Conservation (phyloP, 371 early-diverging fungal genomes). For the Nematocida ausubeli region DNA sequence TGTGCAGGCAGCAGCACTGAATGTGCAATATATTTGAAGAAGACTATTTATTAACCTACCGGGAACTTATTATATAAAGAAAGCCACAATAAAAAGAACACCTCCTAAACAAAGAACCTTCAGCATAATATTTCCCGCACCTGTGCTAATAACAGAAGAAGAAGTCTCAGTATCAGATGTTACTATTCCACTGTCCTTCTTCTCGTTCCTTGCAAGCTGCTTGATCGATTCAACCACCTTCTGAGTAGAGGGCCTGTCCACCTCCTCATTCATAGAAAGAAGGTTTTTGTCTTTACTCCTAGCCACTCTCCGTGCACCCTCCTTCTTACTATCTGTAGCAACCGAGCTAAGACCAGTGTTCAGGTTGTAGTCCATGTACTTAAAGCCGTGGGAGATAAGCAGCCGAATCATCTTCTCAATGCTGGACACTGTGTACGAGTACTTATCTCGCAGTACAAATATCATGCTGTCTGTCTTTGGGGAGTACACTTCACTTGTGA, state of each 20-base stretch:
- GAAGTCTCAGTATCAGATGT: not conserved
- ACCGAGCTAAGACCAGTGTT: not conserved
- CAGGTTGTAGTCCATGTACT: not conserved
- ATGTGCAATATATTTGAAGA: not conserved
- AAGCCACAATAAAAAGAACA: slow-evolving; percentile 6
- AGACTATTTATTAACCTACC: not conserved
- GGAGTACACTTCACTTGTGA: not conserved
- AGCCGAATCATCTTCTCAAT: slow-evolving; percentile 1
- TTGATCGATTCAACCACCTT: not conserved
- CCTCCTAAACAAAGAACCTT: not conserved
- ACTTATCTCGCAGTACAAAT: slow-evolving; percentile 48
- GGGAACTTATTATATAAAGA: not conserved
- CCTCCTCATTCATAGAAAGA: not conserved
- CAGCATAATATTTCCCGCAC: not conserved
- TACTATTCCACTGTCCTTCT: not conserved
- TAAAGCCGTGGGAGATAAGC: slow-evolving; percentile 5
- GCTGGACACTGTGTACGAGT: not conserved
- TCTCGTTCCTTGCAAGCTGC: not conserved
- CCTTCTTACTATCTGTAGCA: not conserved
- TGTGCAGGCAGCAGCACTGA: too few relatives aligned
- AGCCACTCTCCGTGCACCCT: not conserved
- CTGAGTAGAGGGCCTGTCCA: not conserved
- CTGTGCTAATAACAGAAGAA: not conserved
- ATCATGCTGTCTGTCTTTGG: slow-evolving; percentile 1
- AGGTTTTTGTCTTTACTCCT: not conserved